phyloP scores from a whole-genome alignment of 768 basidiomycete genomes.

The Rubroboletus pulcherrimus region DNA sequence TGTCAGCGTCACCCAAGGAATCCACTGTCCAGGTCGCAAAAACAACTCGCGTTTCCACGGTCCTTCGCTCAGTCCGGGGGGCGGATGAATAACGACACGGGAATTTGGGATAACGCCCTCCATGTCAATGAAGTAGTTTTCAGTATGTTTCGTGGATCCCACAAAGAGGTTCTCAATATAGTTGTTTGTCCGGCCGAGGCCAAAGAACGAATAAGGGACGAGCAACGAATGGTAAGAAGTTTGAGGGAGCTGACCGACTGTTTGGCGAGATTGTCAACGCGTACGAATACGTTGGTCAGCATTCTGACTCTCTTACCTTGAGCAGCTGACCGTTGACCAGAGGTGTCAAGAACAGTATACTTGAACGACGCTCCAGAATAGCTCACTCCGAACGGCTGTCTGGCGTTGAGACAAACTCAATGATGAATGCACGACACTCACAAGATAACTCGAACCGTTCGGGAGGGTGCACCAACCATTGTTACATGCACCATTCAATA shows the following conservation, averaged over 20 bases:
- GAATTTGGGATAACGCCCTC: constrained; percentile 98
- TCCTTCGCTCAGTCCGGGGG: constrained; percentile 45
- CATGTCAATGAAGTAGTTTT: constrained; percentile 81
- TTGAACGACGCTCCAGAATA: constrained; percentile 96
- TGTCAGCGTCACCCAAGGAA: constrained; percentile 93
- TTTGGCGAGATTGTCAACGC: constrained; percentile 3
- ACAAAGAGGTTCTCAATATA: constrained; percentile 99
- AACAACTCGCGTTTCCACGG: constrained; percentile 87
- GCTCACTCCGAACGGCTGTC: constrained; percentile 87
- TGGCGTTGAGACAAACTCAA: constrained; percentile 3
- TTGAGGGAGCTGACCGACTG: constrained; percentile 90
- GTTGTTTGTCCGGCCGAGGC: constrained; percentile 96
- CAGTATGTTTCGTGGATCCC: constrained; percentile 75
- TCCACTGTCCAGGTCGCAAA: constrained; percentile 93
- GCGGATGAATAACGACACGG: constrained; percentile 90
- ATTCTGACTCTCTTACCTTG: constrained; percentile 53
- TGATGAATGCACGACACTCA: constrained; percentile 36
- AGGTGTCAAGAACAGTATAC: constrained; percentile 92
- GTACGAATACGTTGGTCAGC: background rate
- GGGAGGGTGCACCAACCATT: constrained; percentile 70
- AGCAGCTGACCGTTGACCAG: constrained; percentile 83
- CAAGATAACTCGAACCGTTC: constrained; percentile 70
- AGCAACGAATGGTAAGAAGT: constrained; percentile 88
- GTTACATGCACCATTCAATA: constrained; percentile 89
- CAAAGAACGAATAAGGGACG: constrained; percentile 93